phyloP scores from a whole-genome alignment of 164 flowering plant species.

The Houttuynia cordata region DNA sequence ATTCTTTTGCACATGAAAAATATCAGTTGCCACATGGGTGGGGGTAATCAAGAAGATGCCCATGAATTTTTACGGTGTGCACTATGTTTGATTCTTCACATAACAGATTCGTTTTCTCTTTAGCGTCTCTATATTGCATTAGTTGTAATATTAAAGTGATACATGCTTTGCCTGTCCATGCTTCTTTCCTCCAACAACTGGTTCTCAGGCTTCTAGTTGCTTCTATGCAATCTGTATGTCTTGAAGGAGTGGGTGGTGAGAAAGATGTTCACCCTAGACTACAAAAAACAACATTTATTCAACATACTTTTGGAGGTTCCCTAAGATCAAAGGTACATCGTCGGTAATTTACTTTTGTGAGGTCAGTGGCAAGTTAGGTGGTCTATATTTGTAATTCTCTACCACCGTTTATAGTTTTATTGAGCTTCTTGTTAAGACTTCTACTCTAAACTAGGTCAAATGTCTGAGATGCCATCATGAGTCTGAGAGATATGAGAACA shows the following conservation, averaged over 20 bases:
- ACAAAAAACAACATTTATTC: constrained; percentile 85
- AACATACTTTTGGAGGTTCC: constrained; percentile 74
- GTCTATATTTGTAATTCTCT: no score
- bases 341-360: neutral
- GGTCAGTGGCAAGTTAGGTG: no score
- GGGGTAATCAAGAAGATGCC: constrained; percentile 93
- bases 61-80: constrained; percentile 81
- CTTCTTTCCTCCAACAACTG: neutral
- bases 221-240: constrained; percentile 83
- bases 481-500: constrained; percentile 69
- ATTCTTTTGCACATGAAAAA: constrained; percentile 52
- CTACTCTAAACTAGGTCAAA: constrained; percentile 38
- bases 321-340: constrained; percentile 65
- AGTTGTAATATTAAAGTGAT: neutral
- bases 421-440: neutral
- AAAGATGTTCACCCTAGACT: constrained; percentile 41
- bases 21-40: constrained; percentile 57
- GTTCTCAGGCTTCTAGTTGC: constrained; percentile 55
- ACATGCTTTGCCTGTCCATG: neutral
- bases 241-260: constrained; percentile 66
- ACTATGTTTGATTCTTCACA: neutral
- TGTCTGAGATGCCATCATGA: constrained; percentile 67
- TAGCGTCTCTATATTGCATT: neutral
- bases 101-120: neutral
- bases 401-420: no score